A percentile compares a stretch with the other conserved stretches of the same genome.
Evolutionary conservation across 2,329 filamentous ascomycete species (phyloP).

Genomic region (Nigrospora osmanthi): DNA sequence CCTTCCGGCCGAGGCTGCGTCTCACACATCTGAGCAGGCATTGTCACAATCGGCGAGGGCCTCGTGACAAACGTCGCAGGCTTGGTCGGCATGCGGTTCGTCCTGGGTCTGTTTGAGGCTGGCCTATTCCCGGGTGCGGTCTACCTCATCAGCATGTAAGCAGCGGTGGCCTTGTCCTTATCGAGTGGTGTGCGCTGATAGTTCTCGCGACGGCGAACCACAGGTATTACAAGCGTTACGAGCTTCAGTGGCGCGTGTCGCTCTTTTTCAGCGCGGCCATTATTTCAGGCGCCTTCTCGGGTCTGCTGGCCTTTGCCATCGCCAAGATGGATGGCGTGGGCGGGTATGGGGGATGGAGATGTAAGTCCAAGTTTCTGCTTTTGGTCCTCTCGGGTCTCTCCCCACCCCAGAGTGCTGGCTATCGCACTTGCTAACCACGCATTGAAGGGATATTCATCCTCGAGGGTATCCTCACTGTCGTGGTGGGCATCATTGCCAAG

Average conservation of each 20-base stretch:
- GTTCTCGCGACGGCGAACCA: constrained; percentile 32
- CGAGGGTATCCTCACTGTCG: constrained; percentile 30
- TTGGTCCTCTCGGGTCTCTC: no score
- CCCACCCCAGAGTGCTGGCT: constrained; percentile 30
- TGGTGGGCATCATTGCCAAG: constrained; percentile 21
- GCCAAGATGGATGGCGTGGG: constrained; percentile 32
- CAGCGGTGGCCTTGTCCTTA: no score
- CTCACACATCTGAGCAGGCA: background rate
- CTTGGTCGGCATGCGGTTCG: constrained; percentile 32
- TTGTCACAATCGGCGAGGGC: constrained; percentile 38
- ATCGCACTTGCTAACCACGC: constrained; percentile 31
- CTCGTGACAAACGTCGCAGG: constrained; percentile 29
- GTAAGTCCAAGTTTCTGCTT: no score
- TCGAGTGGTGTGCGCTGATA: no score
- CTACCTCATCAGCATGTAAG: constrained; percentile 14
- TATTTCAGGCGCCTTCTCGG: constrained; percentile 34
- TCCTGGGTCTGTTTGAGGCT: constrained; percentile 37
- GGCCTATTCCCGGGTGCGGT: constrained; percentile 32
- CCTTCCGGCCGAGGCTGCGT: no score
- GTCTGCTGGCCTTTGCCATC: constrained; percentile 40
- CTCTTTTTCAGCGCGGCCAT: constrained; percentile 33
- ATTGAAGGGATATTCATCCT: constrained; percentile 31
- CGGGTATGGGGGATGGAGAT: constrained; percentile 33
- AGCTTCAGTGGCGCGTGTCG: constrained; percentile 37
- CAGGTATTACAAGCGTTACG: constrained; percentile 41